Conservation (phyloP, 768 basidiomycete genomes). For the Dendrothele bispora region DNA sequence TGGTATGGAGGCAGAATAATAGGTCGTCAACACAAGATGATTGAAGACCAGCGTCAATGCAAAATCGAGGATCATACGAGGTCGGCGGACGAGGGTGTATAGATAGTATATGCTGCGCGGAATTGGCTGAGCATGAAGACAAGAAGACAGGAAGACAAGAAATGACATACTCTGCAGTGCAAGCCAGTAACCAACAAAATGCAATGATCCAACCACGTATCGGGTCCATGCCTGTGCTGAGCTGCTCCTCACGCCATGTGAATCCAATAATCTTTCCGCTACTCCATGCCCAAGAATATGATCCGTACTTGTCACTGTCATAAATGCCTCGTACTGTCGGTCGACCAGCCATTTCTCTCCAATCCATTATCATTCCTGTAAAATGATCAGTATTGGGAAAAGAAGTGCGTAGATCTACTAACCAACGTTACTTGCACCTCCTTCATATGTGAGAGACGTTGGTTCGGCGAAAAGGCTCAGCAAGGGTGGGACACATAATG, state of each 20-base stretch:
- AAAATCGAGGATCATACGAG: conserved; percentile 94
- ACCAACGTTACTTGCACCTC: conserved; percentile 81
- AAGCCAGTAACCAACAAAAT: conserved; percentile 81
- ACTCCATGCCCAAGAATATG: conserved; percentile 76
- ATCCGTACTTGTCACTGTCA: conserved; percentile 64
- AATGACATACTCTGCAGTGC: conserved; percentile 78
- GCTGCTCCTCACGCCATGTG: conserved; percentile 51
- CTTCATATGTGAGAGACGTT: conserved; percentile 69
- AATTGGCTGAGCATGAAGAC: conserved; percentile 1
- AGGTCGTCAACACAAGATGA: conserved; percentile 92
- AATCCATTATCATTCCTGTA: conserved; percentile 92
- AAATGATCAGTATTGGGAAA: conserved; percentile 2
- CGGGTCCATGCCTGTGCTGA: conserved; percentile 75
- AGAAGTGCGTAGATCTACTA: conserved; percentile 22
- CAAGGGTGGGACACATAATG: conserved; percentile 78
- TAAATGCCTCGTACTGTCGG: conserved; percentile 71
- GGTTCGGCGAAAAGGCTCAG: conserved; percentile 74
- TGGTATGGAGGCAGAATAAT: conserved; percentile 81
- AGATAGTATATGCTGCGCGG: conserved; percentile 67
- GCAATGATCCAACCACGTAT: conserved; percentile 90
- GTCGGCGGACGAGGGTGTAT: conserved; percentile 84
- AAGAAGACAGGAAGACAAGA: conserved; percentile 1
- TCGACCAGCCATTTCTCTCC: conserved; percentile 91
- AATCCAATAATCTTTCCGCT: conserved; percentile 74
- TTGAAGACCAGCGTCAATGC: conserved; percentile 87